A percentile compares a stretch with the other conserved stretches of the same genome.
Evolutionary conservation across 768 basidiomycete species (phyloP).

Genomic region (Calocera viscosa): DNA sequence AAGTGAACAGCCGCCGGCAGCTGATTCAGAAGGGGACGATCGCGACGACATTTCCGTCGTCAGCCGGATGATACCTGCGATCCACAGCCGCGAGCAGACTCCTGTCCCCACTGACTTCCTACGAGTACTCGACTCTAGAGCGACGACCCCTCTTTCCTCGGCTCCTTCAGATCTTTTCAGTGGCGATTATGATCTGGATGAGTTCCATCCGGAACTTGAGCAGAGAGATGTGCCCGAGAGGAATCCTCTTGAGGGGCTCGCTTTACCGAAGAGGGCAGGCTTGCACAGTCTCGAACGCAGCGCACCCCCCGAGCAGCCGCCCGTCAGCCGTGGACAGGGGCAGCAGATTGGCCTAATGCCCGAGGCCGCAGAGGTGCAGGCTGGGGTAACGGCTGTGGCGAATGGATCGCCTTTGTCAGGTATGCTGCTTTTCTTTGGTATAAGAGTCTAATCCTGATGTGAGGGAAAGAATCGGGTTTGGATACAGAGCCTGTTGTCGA

Average conservation of each 20-base stretch:
- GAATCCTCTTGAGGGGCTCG: neutral
- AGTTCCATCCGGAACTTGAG: neutral
- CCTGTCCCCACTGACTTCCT: neutral
- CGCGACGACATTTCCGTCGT: neutral
- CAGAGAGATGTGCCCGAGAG: neutral
- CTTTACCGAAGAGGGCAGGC: neutral
- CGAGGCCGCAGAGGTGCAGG: too few relatives aligned
- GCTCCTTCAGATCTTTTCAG: slow-evolving; percentile 3
- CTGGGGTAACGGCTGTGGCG: too few relatives aligned
- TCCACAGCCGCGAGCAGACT: neutral
- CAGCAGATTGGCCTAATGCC: neutral
- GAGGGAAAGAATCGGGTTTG: neutral
- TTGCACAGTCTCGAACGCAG: neutral
- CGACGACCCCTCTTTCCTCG: neutral
- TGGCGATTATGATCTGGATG: slow-evolving; percentile 1
- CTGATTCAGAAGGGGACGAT: neutral
- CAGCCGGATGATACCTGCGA: neutral
- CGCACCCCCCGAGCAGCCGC: neutral
- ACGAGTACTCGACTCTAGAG: neutral
- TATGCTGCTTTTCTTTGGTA: too few relatives aligned
- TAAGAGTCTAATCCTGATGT: neutral
- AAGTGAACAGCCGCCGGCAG: neutral
- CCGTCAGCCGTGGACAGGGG: neutral
- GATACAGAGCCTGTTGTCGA: neutral
- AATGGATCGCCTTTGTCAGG: too few relatives aligned